Evolutionary conservation across 805 yeast genomes (phyloP).

Genomic region (Nakazawaea holstii): DNA sequence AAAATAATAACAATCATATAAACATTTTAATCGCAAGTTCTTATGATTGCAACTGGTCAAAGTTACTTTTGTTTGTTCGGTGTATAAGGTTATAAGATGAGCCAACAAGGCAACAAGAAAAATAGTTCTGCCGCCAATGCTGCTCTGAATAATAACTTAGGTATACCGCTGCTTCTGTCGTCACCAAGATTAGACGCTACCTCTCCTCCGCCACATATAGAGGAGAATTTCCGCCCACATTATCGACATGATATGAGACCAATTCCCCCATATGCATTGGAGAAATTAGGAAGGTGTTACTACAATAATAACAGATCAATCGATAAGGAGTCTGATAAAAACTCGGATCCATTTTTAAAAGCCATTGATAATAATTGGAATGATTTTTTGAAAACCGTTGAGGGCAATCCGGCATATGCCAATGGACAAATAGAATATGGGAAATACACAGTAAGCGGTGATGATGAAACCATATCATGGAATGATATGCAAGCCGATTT

Average conservation of each 20-base stretch:
- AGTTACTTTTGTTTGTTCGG: no score
- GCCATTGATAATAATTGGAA: constrained; percentile 17
- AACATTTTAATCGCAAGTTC: no score
- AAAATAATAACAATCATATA: no score
- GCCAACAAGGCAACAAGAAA: no score
- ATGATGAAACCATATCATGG: constrained; percentile 16
- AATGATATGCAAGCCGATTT: constrained; percentile 27
- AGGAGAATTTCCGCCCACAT: constrained; percentile 3
- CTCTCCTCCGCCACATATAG: background rate
- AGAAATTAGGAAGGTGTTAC: constrained; percentile 40
- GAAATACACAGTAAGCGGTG: background rate
- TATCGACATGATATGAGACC: constrained; percentile 25
- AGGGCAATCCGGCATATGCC: constrained; percentile 22
- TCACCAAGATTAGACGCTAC: background rate
- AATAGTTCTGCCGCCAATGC: no score
- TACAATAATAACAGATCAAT: constrained; percentile 18
- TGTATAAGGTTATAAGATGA: no score
- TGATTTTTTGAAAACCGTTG: constrained; percentile 16
- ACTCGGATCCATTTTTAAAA: constrained; percentile 18
- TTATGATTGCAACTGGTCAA: no score
- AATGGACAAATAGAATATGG: constrained; percentile 21
- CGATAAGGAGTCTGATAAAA: background rate
- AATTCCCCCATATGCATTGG: constrained; percentile 63
- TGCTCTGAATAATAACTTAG: background rate
- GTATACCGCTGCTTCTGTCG: background rate